These are phyloP conservation scores for Xerocomus nothofagi DNA, from an alignment of 1,284 basidiomycete species.

Conservation along the genomic window DNA sequence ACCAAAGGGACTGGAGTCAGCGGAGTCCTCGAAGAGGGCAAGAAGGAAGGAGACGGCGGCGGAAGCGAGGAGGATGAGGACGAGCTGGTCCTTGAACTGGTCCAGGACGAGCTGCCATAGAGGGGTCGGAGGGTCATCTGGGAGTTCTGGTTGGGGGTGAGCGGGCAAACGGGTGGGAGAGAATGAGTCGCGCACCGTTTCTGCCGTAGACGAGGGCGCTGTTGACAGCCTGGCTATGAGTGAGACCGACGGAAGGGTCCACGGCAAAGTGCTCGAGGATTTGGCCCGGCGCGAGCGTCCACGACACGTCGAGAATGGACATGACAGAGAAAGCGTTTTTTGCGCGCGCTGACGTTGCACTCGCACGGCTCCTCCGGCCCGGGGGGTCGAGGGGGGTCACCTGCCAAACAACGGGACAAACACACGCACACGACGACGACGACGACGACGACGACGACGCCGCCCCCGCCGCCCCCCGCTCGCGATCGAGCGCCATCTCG, in stretches of 20 bases:
- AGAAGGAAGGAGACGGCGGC: slow-evolving; percentile 90
- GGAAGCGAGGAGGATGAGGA: slow-evolving; percentile 89
- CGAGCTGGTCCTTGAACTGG: slow-evolving; percentile 97
- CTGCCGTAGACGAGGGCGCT: slow-evolving; percentile 81
- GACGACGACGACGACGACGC: slow-evolving; percentile 8
- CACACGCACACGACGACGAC: slow-evolving; percentile 6
- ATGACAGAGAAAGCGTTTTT: slow-evolving; percentile 7
- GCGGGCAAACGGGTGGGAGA: background rate
- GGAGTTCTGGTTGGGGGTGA: slow-evolving; percentile 60
- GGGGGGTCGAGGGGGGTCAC: slow-evolving; percentile 25
- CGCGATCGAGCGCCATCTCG: slow-evolving; percentile 4
- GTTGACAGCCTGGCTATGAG: slow-evolving; percentile 59
- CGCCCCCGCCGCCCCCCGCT: too few relatives aligned
- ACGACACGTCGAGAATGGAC: slow-evolving; percentile 61
- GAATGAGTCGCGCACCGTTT: slow-evolving; percentile 60
- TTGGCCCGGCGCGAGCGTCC: slow-evolving; percentile 64
- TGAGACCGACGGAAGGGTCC: slow-evolving; percentile 54
- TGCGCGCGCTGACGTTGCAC: slow-evolving; percentile 17
- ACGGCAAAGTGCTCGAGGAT: slow-evolving; percentile 67
- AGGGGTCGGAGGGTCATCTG: slow-evolving; percentile 88
- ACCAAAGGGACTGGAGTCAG: slow-evolving; percentile 64
- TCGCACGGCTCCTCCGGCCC: slow-evolving; percentile 7
- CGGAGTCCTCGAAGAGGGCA: slow-evolving; percentile 78
- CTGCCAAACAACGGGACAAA: slow-evolving; percentile 28
- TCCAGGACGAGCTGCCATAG: slow-evolving; percentile 93